A percentile compares a stretch with the other conserved stretches of the same genome.
Conservation (phyloP, 2,329 filamentous ascomycete species). For the Rugonectria rugulosa region DNA sequence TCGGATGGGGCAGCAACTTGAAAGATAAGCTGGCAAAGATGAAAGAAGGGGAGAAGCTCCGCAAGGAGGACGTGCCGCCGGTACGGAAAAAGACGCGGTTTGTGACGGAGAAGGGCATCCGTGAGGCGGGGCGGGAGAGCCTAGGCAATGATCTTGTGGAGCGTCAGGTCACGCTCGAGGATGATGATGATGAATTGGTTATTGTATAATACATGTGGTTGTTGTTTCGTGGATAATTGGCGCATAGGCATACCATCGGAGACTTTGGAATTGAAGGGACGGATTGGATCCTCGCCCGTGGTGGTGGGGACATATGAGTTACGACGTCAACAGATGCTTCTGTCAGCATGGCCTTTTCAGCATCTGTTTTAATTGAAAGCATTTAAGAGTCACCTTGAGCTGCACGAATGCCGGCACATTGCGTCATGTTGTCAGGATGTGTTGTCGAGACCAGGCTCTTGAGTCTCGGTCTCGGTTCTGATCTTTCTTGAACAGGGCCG, state of each 20-base stretch:
- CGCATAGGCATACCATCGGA: conserved; percentile 28
- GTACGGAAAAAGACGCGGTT: conserved; percentile 80
- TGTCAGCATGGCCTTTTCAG: conserved; percentile 21
- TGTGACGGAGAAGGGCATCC: conserved; percentile 78
- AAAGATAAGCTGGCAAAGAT: conserved; percentile 66
- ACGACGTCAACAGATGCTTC: conserved; percentile 31
- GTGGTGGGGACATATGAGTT: conserved; percentile 28
- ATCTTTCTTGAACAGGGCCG: neutral
- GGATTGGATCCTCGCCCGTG: conserved; percentile 21
- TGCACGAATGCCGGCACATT: neutral
- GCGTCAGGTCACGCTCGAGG: conserved; percentile 47
- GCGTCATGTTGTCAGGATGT: conserved; percentile 2
- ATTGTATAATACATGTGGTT: conserved; percentile 49
- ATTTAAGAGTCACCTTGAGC: neutral
- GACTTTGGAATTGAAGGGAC: conserved; percentile 29
- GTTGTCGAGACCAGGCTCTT: neutral
- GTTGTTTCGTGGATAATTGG: conserved; percentile 22
- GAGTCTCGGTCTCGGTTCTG: neutral
- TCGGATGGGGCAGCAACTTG: conserved; percentile 66
- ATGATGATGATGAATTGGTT: conserved; percentile 62
- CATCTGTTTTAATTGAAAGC: conserved; percentile 22
- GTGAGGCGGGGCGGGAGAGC: conserved; percentile 78
- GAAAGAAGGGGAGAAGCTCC: conserved; percentile 66
- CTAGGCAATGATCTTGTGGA: conserved; percentile 61
- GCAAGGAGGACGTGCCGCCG: conserved; percentile 48